A percentile compares a stretch with the other conserved stretches of the same genome.
These are phyloP conservation scores for Agaricales sp. DNA, from an alignment of 1,284 basidiomycete genomes.

Conservation along the genomic window DNA sequence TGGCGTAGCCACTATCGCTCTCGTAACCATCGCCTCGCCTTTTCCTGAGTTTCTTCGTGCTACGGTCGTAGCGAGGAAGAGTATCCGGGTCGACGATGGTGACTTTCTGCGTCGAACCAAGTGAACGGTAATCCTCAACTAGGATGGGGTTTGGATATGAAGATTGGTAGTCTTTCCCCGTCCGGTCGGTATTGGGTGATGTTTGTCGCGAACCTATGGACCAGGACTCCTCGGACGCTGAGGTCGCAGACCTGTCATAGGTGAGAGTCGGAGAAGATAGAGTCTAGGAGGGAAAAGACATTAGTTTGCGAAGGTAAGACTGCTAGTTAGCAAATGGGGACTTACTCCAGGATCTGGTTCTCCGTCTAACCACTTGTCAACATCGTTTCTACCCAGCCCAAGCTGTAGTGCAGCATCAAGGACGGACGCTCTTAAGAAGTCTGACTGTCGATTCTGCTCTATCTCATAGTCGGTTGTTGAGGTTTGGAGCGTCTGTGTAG, in stretches of 20 bases:
- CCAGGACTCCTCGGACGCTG: background rate
- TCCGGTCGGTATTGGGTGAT: background rate
- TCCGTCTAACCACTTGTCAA: constrained; percentile 61
- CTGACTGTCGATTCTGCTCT: constrained; percentile 36
- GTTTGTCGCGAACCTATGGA: background rate
- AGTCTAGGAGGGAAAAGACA: background rate
- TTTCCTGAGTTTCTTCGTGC: constrained; percentile 27
- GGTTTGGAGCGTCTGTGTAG: background rate
- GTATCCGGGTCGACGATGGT: constrained; percentile 14
- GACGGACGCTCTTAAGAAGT: constrained; percentile 53
- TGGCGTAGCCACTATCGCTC: constrained; percentile 42
- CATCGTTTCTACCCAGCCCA: constrained; percentile 44
- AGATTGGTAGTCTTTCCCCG: background rate
- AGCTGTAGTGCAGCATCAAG: constrained; percentile 59
- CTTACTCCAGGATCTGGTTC: constrained; percentile 25
- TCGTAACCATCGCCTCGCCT: constrained; percentile 36
- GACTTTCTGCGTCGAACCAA: constrained; percentile 8
- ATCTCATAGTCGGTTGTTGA: background rate
- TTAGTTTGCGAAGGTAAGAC: constrained; percentile 5
- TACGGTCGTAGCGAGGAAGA: constrained; percentile 18
- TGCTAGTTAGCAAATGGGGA: background rate
- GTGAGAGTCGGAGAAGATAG: background rate
- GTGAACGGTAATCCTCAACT: background rate
- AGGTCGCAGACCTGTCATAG: background rate
- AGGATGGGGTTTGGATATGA: constrained; percentile 5